Conservation (phyloP, 2,329 filamentous ascomycete species). For the Cladophialophora carrionii region DNA sequence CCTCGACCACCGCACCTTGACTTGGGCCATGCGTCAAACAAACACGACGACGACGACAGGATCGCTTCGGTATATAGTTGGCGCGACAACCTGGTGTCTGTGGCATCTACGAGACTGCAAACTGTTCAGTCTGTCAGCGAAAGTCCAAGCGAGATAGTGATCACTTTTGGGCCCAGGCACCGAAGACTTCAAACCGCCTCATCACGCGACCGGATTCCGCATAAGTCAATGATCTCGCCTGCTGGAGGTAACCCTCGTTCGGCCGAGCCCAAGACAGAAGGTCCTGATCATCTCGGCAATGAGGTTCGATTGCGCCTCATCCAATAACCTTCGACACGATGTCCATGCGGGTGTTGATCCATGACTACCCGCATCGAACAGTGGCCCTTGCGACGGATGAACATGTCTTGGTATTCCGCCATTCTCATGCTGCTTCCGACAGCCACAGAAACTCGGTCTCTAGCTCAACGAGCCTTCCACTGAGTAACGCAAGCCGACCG, state of each 20-base stretch:
- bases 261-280: background rate
- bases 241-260: background rate
- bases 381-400: slow-evolving; percentile 81
- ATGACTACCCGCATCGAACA: slow-evolving; percentile 82
- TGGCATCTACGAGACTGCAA: background rate
- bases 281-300: slow-evolving; percentile 16
- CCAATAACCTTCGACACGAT: slow-evolving; percentile 42
- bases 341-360: slow-evolving; percentile 78
- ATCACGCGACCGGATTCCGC: slow-evolving; percentile 21
- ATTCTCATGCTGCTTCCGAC: slow-evolving; percentile 65
- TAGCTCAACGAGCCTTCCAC: slow-evolving; percentile 43
- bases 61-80: background rate
- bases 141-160: background rate
- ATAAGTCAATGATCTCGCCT: slow-evolving; percentile 7
- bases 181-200: background rate
- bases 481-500: slow-evolving; percentile 34
- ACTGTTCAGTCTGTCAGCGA: background rate
- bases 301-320: slow-evolving; percentile 8
- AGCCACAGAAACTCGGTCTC: slow-evolving; percentile 46
- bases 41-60: background rate
- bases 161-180: background rate
- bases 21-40: background rate
- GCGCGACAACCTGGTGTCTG: background rate
- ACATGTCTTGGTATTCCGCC: slow-evolving; percentile 84
- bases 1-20: slow-evolving; percentile 1